These are phyloP conservation scores for Talaromyces stipitatus DNA, from an alignment of 495 filamentous ascomycete genomes.

Conservation along the genomic window DNA sequence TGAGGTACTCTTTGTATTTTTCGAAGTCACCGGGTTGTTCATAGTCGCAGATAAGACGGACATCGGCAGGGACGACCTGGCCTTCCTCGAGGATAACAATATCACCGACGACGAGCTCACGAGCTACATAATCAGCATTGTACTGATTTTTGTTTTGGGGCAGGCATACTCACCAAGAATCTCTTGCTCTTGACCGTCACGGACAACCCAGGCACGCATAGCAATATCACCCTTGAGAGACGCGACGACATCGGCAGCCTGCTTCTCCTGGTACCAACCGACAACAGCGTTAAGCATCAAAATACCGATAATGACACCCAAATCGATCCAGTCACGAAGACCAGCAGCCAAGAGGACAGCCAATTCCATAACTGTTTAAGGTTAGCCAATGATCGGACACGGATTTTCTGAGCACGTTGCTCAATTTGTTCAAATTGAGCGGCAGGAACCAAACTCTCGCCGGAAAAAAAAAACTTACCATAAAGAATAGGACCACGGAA, in stretches of 20 bases:
- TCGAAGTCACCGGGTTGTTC: constrained; percentile 61
- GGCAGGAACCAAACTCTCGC: neutral
- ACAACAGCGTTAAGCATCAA: constrained; percentile 70
- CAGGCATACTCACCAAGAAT: constrained; percentile 40
- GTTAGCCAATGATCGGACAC: constrained; percentile 8
- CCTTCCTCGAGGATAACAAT: constrained; percentile 77
- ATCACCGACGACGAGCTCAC: constrained; percentile 75
- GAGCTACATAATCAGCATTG: constrained; percentile 29
- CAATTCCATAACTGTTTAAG: constrained; percentile 71
- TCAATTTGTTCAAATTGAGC: neutral
- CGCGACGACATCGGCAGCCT: constrained; percentile 77
- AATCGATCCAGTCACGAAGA: constrained; percentile 77
- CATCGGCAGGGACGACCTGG: constrained; percentile 65
- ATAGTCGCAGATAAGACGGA: constrained; percentile 71
- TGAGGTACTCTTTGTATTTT: constrained; percentile 60
- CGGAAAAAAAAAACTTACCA: constrained; percentile 44
- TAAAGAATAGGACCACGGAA: constrained; percentile 81
- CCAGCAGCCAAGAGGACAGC: constrained; percentile 72
- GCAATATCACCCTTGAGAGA: constrained; percentile 78
- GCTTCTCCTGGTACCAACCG: constrained; percentile 85
- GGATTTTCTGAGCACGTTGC: neutral
- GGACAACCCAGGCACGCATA: constrained; percentile 65
- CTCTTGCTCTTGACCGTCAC: constrained; percentile 61
- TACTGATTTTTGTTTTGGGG: neutral
- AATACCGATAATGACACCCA: constrained; percentile 81